A percentile compares a stretch with the other conserved stretches of the same genome.
phyloP scores from a whole-genome alignment of 805 yeast species.

The Yarrowia divulgata region DNA sequence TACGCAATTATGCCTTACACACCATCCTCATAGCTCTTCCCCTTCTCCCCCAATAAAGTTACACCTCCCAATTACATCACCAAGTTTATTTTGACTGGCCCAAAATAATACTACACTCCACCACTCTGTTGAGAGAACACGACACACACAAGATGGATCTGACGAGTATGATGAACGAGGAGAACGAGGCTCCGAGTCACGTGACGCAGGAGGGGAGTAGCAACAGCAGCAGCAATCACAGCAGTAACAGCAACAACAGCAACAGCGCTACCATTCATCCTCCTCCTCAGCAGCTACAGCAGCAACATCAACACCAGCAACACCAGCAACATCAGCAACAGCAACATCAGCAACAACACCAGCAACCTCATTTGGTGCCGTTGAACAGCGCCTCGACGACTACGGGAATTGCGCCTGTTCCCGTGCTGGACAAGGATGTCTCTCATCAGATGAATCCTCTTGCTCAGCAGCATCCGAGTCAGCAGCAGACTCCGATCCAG shows the following conservation, averaged over 20 bases:
- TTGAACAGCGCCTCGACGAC: neutral
- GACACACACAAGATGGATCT: slow-evolving; percentile 20
- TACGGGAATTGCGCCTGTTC: slow-evolving; percentile 26
- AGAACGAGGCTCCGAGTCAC: slow-evolving; percentile 20
- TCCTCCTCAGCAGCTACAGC: neutral
- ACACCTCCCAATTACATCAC: slow-evolving; percentile 29
- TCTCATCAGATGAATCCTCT: neutral
- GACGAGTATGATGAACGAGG: slow-evolving; percentile 39
- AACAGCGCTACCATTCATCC: neutral
- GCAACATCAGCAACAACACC: neutral
- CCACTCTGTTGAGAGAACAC: neutral
- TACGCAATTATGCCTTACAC: too few species aligned
- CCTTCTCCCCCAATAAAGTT: slow-evolving; percentile 12
- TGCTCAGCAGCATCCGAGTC: neutral
- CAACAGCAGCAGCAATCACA: neutral
- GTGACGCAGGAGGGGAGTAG: neutral
- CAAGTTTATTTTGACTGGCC: slow-evolving; percentile 15
- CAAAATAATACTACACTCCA: neutral
- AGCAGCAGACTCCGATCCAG: neutral
- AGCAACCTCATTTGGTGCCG: slow-evolving; percentile 1
- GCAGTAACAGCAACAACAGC: neutral
- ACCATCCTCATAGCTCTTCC: too few species aligned
- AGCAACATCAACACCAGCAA: neutral
- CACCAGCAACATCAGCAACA: neutral
- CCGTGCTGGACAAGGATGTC: slow-evolving; percentile 8